phyloP scores from a whole-genome alignment of 1,139 yeast species.

The Yamadazyma taylorii region DNA sequence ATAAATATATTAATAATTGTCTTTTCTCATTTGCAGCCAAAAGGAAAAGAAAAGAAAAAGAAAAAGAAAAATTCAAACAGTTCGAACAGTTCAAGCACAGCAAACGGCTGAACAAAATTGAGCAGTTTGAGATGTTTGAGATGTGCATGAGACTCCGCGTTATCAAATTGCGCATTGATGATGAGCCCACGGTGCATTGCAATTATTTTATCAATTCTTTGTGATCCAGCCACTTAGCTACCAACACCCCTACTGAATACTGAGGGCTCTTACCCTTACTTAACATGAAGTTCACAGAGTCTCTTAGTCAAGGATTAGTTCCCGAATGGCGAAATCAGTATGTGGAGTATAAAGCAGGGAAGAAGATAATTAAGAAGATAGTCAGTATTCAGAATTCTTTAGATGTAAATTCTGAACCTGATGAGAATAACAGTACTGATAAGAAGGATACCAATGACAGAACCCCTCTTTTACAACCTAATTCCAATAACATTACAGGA shows the following conservation, averaged over 20 bases:
- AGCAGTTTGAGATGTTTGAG: too few species aligned
- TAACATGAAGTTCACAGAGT: conserved; percentile 61
- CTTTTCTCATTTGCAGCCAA: not conserved
- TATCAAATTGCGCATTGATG: not conserved
- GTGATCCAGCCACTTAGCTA: too few species aligned
- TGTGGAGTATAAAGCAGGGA: conserved; percentile 64
- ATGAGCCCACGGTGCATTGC: not conserved
- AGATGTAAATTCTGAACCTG: not conserved
- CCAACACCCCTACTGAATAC: too few species aligned
- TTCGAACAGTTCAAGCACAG: too few species aligned
- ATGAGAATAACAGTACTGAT: not conserved
- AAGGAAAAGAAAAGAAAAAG: too few species aligned
- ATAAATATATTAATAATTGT: too few species aligned
- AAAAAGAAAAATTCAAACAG: too few species aligned
- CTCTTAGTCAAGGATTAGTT: conserved; percentile 58
- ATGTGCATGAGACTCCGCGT: too few species aligned
- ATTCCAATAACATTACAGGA: conserved; percentile 3
- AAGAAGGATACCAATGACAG: conserved; percentile 19
- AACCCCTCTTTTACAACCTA: conserved; percentile 32
- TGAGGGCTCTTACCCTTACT: too few species aligned
- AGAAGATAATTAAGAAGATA: conserved; percentile 35
- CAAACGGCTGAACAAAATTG: too few species aligned
- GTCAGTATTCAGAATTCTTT: not conserved
- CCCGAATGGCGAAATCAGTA: conserved; percentile 90
- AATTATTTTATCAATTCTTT: too few species aligned